Evolutionary conservation across 139 green algal genomes (phyloP).

Genomic region (Chlamydomonas incerta): DNA sequence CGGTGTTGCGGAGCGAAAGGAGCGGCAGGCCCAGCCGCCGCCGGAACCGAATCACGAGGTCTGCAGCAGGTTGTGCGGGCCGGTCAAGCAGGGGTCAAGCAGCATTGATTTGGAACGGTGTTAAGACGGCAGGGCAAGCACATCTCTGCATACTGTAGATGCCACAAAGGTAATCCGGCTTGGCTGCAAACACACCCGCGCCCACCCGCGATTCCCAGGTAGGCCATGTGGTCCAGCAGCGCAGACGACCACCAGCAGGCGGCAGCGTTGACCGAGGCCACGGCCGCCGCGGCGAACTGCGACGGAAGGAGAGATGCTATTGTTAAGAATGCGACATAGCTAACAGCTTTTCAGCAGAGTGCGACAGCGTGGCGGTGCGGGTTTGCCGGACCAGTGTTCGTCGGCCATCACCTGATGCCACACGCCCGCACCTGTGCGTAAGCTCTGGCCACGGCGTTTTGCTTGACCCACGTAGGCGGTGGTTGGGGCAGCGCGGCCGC

Average conservation of each 20-base stretch:
- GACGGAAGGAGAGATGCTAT: neutral
- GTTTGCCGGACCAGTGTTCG: too few species aligned
- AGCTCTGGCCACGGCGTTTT: neutral
- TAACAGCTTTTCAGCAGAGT: too few species aligned
- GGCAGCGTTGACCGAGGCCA: neutral
- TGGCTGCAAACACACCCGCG: neutral
- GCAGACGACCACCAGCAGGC: conserved; percentile 28
- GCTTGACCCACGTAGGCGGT: conserved; percentile 23
- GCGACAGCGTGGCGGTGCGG: too few species aligned
- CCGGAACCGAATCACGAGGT: conserved; percentile 10
- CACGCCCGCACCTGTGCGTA: conserved; percentile 8
- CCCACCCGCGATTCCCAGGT: conserved; percentile 19
- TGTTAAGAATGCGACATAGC: too few species aligned
- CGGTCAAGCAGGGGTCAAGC: too few species aligned
- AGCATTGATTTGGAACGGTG: too few species aligned
- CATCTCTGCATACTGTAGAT: too few species aligned
- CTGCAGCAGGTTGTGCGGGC: too few species aligned
- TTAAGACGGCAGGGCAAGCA: too few species aligned
- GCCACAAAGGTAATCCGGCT: too few species aligned
- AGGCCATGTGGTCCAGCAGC: conserved; percentile 44
- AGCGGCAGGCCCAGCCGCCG: conserved; percentile 7
- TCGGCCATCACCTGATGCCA: neutral
- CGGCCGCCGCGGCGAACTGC: neutral
- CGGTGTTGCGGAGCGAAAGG: neutral
- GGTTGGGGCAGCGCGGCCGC: conserved; percentile 17